Base-by-base conservation (phyloP, 2,329 filamentous ascomycete genomes). In the Bipolaris zeicola region DNA sequence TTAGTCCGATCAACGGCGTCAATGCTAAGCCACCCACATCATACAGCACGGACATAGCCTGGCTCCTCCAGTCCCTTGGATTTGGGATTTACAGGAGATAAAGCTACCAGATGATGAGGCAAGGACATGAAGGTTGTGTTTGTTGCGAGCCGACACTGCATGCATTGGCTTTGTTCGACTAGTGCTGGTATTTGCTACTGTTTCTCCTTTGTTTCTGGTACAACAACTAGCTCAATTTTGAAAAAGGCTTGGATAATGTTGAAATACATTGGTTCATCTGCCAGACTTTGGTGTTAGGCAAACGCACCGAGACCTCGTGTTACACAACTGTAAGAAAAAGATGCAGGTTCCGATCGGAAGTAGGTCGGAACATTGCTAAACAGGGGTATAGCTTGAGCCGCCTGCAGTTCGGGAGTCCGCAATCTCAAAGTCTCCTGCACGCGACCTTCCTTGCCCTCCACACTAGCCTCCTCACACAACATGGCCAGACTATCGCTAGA, bases 401-500 rank as follows among this genome's bases (percentile, higher is more conserved):
- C 34, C 38, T 55, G 38, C 44, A 20, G 50, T 13, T 58, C 58
- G 58, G 54, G 39, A 57, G 50, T 60, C 57, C 50, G 38, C 54
- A 57, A 31, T 37, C 24, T 49, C 45, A n/a, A 42, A 58, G 50
- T 44, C 38, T 50, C 44, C 45, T 42, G 33, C 39, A 47, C 39
- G 31, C 42, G 18, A 28, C 48, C 45, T 37, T 14, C 20, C 26
- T 52, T 46, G 38, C 39, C 41, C 42, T 36, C 38, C 37, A 31
- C 49, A 37, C 42, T 28, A 44, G n/a, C 45, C 26, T 44, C 10
- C 14, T 28, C 34, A n/a, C n/a, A 50, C 53, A 63, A 52, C 52
- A 72, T 71, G 69, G 46, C 63, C 33, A 57, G 55, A 34, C 63
- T 70, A 38, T 69, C 65, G 46, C 67, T 72, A 39, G 65, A 72